Evolutionary conservation across 2,329 filamentous ascomycete species (phyloP), one percentile per base, ranked within the genome.

Genomic region (Aspergillus transmontanensis): DNA sequence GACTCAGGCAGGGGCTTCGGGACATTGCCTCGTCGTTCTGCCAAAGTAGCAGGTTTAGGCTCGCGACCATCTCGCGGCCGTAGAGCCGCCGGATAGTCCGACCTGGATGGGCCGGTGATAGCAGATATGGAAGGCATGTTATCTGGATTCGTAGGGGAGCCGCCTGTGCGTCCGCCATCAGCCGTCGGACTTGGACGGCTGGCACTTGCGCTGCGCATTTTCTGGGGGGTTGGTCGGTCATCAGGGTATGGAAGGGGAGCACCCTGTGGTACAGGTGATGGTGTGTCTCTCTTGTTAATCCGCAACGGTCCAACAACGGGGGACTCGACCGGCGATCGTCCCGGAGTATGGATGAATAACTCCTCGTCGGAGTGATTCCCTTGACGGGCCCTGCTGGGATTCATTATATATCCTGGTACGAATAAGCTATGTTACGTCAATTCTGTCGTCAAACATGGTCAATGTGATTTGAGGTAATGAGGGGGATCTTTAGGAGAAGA

Each of bases 1-100:
- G 93, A 94, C 66, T 94, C 93, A 62, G 93, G 90, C 57, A 97
- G 83, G 55, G 93, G 90, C 74, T 92, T 94, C 28, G 93, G 92
- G 7, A 72, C 74, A 9, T 85, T 89, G n/a, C 90, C 89, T 72
- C 94, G 87, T 68, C 94, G 85, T 80, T 97, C 93, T 21, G 92
- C 93, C 63, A 97, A 82, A 82, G 71, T 90, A 82, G 69, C 83
- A 83, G 69, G 82, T 64, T 77, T 76, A 6, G 85, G 84, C 71
- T 90, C 80, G 56, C 87, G 85, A 68, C 79, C 67, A 76, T 77
- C 72, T 69, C 76, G 70, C 68, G 78, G 78, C 54, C 79, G 78
- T 68, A 81, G 68, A 58, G 78, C 74, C 26, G 75, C 59, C 36
- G 80, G 80, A 66, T 80, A 79, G 53, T 80, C 76, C 12, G 72